Conservation (phyloP, 345 rosid species). For the Populus ilicifolia region DNA sequence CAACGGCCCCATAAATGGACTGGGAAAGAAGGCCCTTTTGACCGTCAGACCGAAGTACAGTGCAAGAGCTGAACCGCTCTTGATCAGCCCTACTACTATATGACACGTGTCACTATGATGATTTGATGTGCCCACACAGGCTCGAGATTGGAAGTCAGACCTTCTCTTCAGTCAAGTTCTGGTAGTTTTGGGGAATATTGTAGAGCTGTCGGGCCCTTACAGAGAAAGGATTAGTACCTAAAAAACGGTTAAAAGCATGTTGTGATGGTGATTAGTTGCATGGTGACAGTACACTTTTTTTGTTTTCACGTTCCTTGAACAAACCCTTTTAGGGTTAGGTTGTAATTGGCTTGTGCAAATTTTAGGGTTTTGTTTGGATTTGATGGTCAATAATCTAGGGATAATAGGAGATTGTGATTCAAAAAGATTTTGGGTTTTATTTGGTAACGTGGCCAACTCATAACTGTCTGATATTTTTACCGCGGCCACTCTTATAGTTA, state of each 20-base stretch:
- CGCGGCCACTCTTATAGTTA: too few species aligned
- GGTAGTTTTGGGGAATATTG: background rate
- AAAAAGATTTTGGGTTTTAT: too few species aligned
- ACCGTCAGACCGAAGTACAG: background rate
- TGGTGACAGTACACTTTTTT: background rate
- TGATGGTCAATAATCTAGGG: background rate
- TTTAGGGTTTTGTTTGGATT: background rate
- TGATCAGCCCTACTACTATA: too few species aligned
- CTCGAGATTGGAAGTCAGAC: background rate
- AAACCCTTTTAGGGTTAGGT: background rate
- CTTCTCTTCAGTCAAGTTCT: background rate
- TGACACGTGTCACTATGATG: background rate
- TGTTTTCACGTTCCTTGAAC: background rate
- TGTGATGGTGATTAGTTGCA: too few species aligned
- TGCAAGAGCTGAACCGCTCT: background rate
- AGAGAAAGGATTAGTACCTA: slow-evolving; percentile 15
- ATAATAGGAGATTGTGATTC: too few species aligned
- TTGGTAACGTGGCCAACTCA: too few species aligned
- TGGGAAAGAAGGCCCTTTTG: slow-evolving; percentile 1
- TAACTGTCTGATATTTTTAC: too few species aligned
- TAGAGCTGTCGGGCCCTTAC: background rate
- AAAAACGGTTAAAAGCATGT: slow-evolving; percentile 13
- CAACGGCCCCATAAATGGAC: background rate
- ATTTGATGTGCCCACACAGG: background rate
- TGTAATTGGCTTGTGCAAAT: background rate